Evolutionary conservation across 2,329 filamentous ascomycete genomes (phyloP), one percentile per base, ranked within the genome.

Genomic region (Diaporthe amygdali): DNA sequence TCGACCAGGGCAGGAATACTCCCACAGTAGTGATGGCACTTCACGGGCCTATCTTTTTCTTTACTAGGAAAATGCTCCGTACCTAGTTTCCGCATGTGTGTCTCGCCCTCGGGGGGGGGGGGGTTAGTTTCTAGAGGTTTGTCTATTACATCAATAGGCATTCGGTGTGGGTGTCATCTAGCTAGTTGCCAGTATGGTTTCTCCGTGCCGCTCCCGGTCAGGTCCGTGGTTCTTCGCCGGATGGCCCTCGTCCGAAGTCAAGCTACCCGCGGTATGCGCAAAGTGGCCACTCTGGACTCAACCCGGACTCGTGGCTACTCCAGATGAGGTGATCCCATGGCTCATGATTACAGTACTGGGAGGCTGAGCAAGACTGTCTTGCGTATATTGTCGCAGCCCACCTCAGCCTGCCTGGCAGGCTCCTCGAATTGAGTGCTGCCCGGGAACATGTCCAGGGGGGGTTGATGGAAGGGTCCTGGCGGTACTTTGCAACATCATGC

Each of bases 401-500:
- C 41, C 3, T 34, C n/a, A 37, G 41, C 7, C n/a, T 49, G 41
- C 44, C 44, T 64, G 44, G 30, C 15, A 64, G 49, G 25, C n/a
- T 64, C 59, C 20, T 49, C 59, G 32, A 64, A 47, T 64, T 49
- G 59, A 64, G 59, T 49, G 30, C 14, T 14, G 10, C 1, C 41
- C 14, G n/a, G 59, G 59, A 4, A 25, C 2, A 20, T n/a, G 25
- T 22, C 59, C 30, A 34, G 59, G 59, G 59, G 44, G n/a, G 30
- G 5, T 17, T 47, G 41, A 22, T 63, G 41, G 30, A 15, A 47
- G 59, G 44, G 44, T 37, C 25, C 27, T 49, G 44, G 59, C 41
- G 34, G 20, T 12, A 64, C 59, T 64, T 49, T 64, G 44, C 59
- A 49, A 64, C 59, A 64, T 64, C 59, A 64, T 64, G 59, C 59